Evolutionary conservation across 306 rosid species (phyloP).

Genomic region (Geum urbanum): DNA sequence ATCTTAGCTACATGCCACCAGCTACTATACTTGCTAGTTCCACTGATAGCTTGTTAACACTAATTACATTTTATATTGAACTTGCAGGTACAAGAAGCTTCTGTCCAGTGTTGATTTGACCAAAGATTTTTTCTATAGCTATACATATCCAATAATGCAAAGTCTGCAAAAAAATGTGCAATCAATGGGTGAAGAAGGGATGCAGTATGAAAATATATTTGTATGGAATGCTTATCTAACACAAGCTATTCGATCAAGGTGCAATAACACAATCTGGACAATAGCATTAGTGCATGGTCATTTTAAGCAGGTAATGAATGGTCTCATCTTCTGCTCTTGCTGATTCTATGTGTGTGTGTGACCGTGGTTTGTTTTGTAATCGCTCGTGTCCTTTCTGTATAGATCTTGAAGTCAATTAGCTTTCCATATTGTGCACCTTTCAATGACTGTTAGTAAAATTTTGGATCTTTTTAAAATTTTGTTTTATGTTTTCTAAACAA

Average conservation of each 20-base stretch:
- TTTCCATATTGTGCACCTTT: not conserved
- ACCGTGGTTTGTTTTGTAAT: not conserved
- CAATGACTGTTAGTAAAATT: not conserved
- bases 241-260: conserved; percentile 76
- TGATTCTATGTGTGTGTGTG: not conserved
- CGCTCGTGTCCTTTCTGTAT: not conserved
- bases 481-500: not conserved
- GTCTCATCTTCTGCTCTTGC: not conserved
- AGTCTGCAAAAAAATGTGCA: conserved; percentile 74
- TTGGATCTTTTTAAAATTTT: not conserved
- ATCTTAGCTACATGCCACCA: not conserved
- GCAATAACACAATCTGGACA: conserved; percentile 88
- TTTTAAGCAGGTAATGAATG: conserved; percentile 70
- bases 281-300: conserved; percentile 94
- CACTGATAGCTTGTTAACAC: not conserved
- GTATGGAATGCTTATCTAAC: conserved; percentile 96
- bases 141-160: conserved; percentile 95
- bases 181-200: conserved; percentile 48
- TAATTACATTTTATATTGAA: conserved; percentile 3
- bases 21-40: not conserved
- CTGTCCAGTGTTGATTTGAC: conserved; percentile 88
- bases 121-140: conserved; percentile 91
- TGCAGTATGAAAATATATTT: conserved; percentile 82
- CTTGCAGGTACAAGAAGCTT: conserved; percentile 82
- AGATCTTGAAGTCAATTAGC: not conserved